A percentile compares a stretch with the other conserved stretches of the same genome.
These are phyloP conservation scores for Wickerhamiella alocasiicola DNA, from an alignment of 805 yeast genomes.

Conservation along the genomic window DNA sequence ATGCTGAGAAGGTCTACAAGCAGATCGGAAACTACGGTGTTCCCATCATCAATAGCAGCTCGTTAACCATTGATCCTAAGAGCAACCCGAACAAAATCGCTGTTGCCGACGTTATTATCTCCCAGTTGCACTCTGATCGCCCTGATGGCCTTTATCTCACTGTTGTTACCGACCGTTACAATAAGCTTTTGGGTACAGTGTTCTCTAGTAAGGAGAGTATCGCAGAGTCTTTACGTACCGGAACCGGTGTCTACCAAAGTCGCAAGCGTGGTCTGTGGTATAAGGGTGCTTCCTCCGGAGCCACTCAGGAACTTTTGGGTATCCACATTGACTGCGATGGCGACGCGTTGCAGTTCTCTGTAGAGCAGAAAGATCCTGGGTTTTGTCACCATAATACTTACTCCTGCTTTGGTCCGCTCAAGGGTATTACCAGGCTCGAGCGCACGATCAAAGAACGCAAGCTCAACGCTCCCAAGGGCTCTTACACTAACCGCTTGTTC, in stretches of 20 bases:
- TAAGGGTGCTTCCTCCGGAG: conserved; percentile 94
- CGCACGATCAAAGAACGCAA: conserved; percentile 50
- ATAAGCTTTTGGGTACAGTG: conserved; percentile 75
- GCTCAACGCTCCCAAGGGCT: conserved; percentile 69
- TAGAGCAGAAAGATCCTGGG: conserved; percentile 74
- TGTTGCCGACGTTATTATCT: conserved; percentile 35
- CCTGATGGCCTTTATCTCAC: conserved; percentile 78
- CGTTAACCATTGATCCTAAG: conserved; percentile 15
- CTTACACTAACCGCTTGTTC: conserved; percentile 86
- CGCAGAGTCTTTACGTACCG: conserved; percentile 63
- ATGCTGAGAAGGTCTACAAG: conserved; percentile 10
- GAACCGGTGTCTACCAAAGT: conserved; percentile 87
- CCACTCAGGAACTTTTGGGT: conserved; percentile 62
- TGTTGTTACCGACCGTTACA: conserved; percentile 55
- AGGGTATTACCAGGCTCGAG: conserved; percentile 61
- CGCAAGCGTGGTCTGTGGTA: conserved; percentile 87
- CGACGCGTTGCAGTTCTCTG: conserved; percentile 79
- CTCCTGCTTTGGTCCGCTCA: conserved; percentile 67
- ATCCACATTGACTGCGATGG: conserved; percentile 81
- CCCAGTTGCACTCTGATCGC: conserved; percentile 64
- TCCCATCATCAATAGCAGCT: conserved; percentile 17
- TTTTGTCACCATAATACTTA: conserved; percentile 80
- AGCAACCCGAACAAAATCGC: conserved; percentile 23
- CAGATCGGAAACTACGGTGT: conserved; percentile 8
- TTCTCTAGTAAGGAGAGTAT: conserved; percentile 80